Evolutionary conservation across 305 asterid genomes (phyloP), one percentile per base, ranked within the genome.

Genomic region (Fraxinus velutina): DNA sequence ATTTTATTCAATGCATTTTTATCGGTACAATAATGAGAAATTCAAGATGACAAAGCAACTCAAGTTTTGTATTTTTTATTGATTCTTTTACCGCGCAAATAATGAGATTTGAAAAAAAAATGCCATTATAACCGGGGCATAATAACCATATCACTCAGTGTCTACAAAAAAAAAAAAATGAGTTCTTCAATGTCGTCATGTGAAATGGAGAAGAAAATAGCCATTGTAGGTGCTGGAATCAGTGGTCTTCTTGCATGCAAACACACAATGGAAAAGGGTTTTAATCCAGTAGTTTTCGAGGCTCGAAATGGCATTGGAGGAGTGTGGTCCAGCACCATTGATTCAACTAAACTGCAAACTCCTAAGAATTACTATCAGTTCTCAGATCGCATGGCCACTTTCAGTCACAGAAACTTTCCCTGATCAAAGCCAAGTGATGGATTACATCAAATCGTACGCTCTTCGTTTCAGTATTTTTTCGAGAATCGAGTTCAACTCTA

Each of bases 221-320:
- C 86, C 0, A 88, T 90, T 8, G 82, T 90, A 29, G 92, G 95
- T 0, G 91, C 92, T 7, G 93, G 95, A 57, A 87, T 91, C 17
- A 91, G 93, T 7, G 95, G 95, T 62, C 83, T 91, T 13, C 89
- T 91, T 34, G 91, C 93, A 19, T 90, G 93, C 84, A 91, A 87
- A 75, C 89, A 90, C 78, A 80, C 84, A n/a, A 3, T 78, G 2
- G 84, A 87, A 47, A 86, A 84, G 81, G 92, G 93, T 0, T 87
- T 90, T 60, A 77, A 80, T 29, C 92, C 94, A 0, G 36, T 86
- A 0, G 87, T 92, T 9, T 90, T 89, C n/a, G 94, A 92, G 78
- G 85, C 88, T 5, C 78, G 76, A 2, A 71, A 78, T 10, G 55
- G 77, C 84, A 72, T 87, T 7, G 93, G 92, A 0, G 94, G 92